Conservation (phyloP, 2,329 filamentous ascomycete species). For the Nemania sp. region DNA sequence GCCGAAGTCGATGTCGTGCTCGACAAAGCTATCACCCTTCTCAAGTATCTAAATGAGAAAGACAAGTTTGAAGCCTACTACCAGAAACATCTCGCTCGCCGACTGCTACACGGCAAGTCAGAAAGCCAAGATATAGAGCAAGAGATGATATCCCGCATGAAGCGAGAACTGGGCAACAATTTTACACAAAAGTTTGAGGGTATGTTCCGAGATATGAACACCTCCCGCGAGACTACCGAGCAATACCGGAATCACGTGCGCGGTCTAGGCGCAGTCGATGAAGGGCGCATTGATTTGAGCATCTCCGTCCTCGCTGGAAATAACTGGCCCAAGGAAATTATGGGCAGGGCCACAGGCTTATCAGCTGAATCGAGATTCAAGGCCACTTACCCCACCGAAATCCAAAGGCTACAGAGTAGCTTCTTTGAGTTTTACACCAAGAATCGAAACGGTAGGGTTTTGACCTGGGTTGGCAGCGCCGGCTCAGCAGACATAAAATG, state of each 20-base stretch:
- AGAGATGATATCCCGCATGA: constrained; percentile 96
- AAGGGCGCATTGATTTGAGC: constrained; percentile 78
- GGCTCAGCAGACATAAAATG: constrained; percentile 90
- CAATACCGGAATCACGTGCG: constrained; percentile 78
- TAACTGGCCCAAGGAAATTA: constrained; percentile 93
- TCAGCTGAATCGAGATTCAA: constrained; percentile 58
- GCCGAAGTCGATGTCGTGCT: constrained; percentile 84
- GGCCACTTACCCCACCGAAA: constrained; percentile 80
- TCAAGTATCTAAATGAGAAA: constrained; percentile 90
- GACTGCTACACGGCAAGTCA: constrained; percentile 88
- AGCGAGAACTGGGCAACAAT: constrained; percentile 92
- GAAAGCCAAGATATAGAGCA: constrained; percentile 93
- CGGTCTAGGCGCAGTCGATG: constrained; percentile 63
- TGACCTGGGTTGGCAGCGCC: constrained; percentile 80
- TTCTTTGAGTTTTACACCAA: constrained; percentile 91
- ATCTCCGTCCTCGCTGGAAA: constrained; percentile 92
- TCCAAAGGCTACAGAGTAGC: constrained; percentile 81
- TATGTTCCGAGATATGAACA: constrained; percentile 97
- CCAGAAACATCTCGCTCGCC: constrained; percentile 93
- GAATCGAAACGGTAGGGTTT: constrained; percentile 86
- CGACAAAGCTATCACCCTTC: constrained; percentile 88
- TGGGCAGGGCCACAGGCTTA: constrained; percentile 71
- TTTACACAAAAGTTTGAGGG: constrained; percentile 94
- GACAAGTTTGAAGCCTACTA: constrained; percentile 98
- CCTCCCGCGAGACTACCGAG: constrained; percentile 84